Conservation (phyloP, 2,329 filamentous ascomycete genomes). For the Paecilomyces niveus region DNA sequence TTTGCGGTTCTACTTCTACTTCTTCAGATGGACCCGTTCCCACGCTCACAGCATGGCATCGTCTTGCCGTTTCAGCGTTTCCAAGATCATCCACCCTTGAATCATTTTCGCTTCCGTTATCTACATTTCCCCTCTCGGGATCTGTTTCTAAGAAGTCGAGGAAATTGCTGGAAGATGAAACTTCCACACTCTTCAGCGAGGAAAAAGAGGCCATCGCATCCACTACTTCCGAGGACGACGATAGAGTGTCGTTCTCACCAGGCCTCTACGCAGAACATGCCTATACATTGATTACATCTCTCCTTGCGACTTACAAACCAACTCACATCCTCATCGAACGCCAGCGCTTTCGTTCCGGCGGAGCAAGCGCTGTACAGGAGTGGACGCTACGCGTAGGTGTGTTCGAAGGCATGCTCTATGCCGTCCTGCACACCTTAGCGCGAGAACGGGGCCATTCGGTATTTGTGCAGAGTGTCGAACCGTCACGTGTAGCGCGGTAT, state of each 20-base stretch:
- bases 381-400: constrained; percentile 80
- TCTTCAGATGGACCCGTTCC: not conserved
- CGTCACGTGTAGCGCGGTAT: constrained; percentile 50
- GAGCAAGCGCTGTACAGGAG: constrained; percentile 60
- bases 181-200: not conserved
- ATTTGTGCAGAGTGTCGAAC: constrained; percentile 46
- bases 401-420: constrained; percentile 75
- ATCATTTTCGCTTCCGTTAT: not conserved
- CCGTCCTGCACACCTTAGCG: constrained; percentile 53
- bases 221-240: constrained; percentile 3
- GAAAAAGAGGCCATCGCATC: not conserved
- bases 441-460: constrained; percentile 38
- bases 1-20: not conserved
- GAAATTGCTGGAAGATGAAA: not conserved
- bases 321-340: constrained; percentile 65
- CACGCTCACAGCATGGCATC: constrained; percentile 35
- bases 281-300: constrained; percentile 45
- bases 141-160: not conserved
- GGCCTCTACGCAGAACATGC: constrained; percentile 49
- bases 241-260: constrained; percentile 41
- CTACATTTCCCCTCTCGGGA: not conserved
- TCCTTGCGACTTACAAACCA: constrained; percentile 48
- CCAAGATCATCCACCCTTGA: not conserved
- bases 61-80: constrained; percentile 27
- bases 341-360: constrained; percentile 58